A percentile compares a stretch with the other conserved stretches of the same genome.
Evolutionary conservation across 2,329 filamentous ascomycete genomes (phyloP).

Genomic region (Metarhizium album): DNA sequence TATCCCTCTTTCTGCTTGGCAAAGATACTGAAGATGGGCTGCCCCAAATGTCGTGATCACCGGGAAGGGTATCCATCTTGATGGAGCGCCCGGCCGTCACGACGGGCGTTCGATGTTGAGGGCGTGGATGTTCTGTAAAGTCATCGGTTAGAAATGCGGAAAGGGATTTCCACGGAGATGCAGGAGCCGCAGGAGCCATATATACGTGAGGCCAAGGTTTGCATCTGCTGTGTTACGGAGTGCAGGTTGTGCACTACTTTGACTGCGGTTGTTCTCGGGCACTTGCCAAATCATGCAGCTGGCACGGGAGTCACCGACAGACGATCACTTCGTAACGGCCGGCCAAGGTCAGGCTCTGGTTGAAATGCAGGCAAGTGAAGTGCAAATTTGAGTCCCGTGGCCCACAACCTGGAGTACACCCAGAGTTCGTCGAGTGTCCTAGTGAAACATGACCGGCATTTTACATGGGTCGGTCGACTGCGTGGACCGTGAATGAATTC

Average conservation of each 20-base stretch:
- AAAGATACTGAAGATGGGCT: conserved; percentile 10
- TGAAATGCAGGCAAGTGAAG: background rate
- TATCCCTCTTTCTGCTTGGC: conserved; percentile 20
- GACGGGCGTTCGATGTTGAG: background rate
- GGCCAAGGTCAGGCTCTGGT: background rate
- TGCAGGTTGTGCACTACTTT: background rate
- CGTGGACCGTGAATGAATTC: background rate
- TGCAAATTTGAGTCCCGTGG: background rate
- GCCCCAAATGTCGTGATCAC: background rate
- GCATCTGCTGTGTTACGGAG: background rate
- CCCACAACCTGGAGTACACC: background rate
- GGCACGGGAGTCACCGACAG: no score
- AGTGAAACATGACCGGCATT: background rate
- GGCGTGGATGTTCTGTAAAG: background rate
- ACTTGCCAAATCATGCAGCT: background rate
- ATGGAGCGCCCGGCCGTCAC: background rate
- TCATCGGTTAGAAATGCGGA: background rate
- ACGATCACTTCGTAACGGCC: background rate
- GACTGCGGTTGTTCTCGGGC: background rate
- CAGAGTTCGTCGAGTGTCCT: background rate
- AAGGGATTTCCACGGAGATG: background rate
- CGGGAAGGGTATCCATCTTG: background rate
- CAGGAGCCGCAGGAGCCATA: background rate
- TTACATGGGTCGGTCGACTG: background rate
- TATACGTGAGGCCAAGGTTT: background rate